Percentiles rank a stretch among this genome's conserved stretches.
Evolutionary conservation across 257 asterid genomes (phyloP).

Genomic region (Hygrophila difformis): DNA sequence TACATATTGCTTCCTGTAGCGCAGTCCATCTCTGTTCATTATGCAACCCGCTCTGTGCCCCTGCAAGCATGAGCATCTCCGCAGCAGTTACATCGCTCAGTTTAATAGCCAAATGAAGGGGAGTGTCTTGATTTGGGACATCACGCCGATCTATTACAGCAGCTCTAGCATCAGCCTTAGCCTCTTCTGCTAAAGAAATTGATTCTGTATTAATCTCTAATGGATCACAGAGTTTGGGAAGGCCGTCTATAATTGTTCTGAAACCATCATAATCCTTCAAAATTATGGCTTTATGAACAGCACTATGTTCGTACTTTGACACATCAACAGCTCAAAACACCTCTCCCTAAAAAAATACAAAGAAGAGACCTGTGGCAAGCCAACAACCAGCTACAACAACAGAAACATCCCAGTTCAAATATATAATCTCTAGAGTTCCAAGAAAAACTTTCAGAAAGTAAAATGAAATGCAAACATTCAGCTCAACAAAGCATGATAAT

Average conservation of each 20-base stretch:
- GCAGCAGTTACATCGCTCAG: constrained; percentile 66
- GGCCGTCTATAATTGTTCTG: constrained; percentile 50
- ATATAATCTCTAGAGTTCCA: neutral
- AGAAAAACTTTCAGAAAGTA: too few relatives aligned
- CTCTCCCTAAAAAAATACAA: constrained; percentile 12
- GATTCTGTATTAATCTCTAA: constrained; percentile 63
- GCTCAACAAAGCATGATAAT: too few relatives aligned
- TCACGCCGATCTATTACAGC: constrained; percentile 75
- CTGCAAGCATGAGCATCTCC: constrained; percentile 96
- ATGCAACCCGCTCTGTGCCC: constrained; percentile 96
- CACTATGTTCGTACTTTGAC: constrained; percentile 70
- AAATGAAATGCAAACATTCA: too few relatives aligned
- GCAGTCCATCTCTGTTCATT: constrained; percentile 99
- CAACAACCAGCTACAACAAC: constrained; percentile 14
- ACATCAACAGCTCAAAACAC: constrained; percentile 40
- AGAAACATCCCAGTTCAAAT: constrained; percentile 4
- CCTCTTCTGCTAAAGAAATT: constrained; percentile 64
- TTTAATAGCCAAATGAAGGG: constrained; percentile 88
- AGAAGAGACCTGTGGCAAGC: neutral
- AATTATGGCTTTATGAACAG: too few relatives aligned
- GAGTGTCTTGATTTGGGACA: constrained; percentile 82
- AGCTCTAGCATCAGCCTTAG: constrained; percentile 76
- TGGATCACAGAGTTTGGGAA: constrained; percentile 72
- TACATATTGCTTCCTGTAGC: constrained; percentile 88
- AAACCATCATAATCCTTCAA: constrained; percentile 73